Conservation (phyloP, 495 filamentous ascomycete species). For the Aspergillus biplanus region DNA sequence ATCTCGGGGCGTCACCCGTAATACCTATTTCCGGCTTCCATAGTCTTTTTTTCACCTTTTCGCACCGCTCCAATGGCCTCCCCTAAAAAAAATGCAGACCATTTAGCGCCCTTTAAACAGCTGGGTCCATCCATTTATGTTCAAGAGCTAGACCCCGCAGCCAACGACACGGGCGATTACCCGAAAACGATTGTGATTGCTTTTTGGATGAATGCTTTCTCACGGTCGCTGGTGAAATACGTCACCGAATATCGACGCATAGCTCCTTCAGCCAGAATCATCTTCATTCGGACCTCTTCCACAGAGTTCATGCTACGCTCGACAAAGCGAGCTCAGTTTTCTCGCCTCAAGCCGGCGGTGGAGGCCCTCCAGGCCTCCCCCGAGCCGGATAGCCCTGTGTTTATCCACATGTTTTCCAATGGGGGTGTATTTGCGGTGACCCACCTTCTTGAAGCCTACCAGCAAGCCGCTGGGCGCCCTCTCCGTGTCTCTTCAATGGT, state of each 20-base stretch:
- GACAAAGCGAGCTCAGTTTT: constrained; percentile 30
- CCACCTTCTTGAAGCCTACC: constrained; percentile 40
- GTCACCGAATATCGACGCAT: constrained; percentile 40
- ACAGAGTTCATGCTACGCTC: constrained; percentile 40
- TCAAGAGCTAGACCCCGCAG: constrained; percentile 27
- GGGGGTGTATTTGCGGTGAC: constrained; percentile 40
- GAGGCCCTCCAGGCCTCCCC: constrained; percentile 33
- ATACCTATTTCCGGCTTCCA: background rate
- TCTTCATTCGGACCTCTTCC: constrained; percentile 42
- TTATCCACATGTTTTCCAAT: constrained; percentile 51
- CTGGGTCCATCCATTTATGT: constrained; percentile 43
- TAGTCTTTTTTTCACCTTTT: background rate
- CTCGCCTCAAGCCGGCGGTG: constrained; percentile 43
- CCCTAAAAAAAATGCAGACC: constrained; percentile 1
- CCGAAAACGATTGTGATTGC: constrained; percentile 39
- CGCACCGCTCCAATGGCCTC: constrained; percentile 4
- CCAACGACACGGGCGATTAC: constrained; percentile 16
- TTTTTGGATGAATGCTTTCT: constrained; percentile 51
- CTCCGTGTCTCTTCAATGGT: constrained; percentile 42
- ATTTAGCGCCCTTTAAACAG: constrained; percentile 28
- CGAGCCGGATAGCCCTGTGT: constrained; percentile 32
- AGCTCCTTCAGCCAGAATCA: constrained; percentile 42
- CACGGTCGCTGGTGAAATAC: constrained; percentile 44
- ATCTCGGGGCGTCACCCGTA: too few species aligned
- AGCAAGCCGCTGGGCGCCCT: constrained; percentile 32